Base-by-base conservation (phyloP, 2,329 filamentous ascomycete genomes). In the Thelonectria olida region DNA sequence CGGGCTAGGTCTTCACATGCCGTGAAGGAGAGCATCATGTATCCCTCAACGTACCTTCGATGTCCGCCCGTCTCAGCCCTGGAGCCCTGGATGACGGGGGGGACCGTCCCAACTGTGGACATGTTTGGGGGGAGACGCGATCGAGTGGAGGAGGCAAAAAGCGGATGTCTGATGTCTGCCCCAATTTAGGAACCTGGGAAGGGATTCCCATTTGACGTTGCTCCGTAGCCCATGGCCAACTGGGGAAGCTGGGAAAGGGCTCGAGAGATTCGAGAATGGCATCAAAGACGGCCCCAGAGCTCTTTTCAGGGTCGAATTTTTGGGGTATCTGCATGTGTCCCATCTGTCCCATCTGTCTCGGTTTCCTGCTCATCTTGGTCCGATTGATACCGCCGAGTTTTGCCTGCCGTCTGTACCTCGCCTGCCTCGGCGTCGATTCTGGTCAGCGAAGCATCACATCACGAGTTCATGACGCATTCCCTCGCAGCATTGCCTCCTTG, bases 181-280 rank as follows among this genome's bases (percentile, higher is more conserved):
- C 57, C 58, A 55, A 50, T 61, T 61, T 54, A 50, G 58, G 58
- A 50, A 61, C 41, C 27, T 54, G 58, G 58, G 58, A 39, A 55
- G 55, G 28, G 38, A 41, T 51, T 61, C 58, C 58, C 38, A 61
- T 61, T 61, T 51, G 58, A 45, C 47, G 25, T 8, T 10, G 31
- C 28, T 25, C 23, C 48, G 27, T 27, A 13, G 36, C 19, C 50
- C 50, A 48, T 47, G 39, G 39, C 52, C 47, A 39, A 51, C 52
- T 61, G 39, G 51, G 58, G 58, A 61, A 61, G 58, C 50, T 52
- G 51, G 28, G 27, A 47, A 22, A 22, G 22, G 25, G 27, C 44
- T 36, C 4, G 12, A 23, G 12, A 8, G 19, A 44, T 22, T 39
- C 15, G 8, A n/a, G 36, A 6, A n/a, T 39, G 15, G 7, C 36